Conservation (phyloP, 257 asterid species). For the Solanum neorickii region DNA sequence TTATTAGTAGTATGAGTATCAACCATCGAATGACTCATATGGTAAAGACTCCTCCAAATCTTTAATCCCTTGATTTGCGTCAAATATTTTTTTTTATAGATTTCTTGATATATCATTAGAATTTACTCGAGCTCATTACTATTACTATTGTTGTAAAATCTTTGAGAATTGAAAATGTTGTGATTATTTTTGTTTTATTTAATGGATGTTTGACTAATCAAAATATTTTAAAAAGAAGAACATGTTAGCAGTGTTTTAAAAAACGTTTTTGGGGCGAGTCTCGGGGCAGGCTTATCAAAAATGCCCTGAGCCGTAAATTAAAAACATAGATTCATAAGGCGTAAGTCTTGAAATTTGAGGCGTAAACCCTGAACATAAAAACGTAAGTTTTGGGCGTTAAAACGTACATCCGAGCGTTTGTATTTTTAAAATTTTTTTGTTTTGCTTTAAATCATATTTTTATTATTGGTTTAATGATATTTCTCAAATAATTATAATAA, state of each 20-base stretch:
- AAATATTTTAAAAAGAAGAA: neutral
- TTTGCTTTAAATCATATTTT: no score
- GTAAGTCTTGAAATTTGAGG: no score
- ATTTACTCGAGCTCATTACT: neutral
- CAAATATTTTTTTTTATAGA: conserved; percentile 56
- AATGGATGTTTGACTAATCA: neutral
- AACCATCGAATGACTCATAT: conserved; percentile 7
- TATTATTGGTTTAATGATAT: no score
- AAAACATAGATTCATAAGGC: no score
- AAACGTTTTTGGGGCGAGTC: no score
- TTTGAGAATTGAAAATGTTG: conserved; percentile 15
- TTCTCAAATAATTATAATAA: no score
- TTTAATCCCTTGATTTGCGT: conserved; percentile 13
- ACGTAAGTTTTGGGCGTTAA: no score
- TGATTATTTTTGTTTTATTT: neutral
- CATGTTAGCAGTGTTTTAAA: neutral
- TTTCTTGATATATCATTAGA: conserved; percentile 30
- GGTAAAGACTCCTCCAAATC: conserved; percentile 19
- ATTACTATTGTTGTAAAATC: neutral
- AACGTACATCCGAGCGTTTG: no score
- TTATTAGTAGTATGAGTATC: neutral
- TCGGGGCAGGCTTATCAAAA: no score
- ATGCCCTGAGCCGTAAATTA: no score
- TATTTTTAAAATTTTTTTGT: no score
- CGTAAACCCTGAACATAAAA: no score